Evolutionary conservation across 192 early-diverging fungal genomes (phyloP), one percentile per base, ranked within the genome.

Genomic region (Entomortierella lignicola): DNA sequence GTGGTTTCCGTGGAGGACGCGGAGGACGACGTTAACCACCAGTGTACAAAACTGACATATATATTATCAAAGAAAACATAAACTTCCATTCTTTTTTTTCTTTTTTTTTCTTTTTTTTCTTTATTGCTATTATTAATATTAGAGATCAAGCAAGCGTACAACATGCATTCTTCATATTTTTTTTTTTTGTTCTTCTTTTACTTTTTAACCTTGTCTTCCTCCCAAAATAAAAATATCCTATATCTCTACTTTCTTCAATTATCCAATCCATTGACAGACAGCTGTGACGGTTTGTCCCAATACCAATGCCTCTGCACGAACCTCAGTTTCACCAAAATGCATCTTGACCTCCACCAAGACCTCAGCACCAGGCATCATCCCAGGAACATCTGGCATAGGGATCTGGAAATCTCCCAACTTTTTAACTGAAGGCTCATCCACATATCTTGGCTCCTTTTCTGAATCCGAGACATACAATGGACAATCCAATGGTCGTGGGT

Each of bases 251-350:
- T n/a, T 18, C 30, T 56, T 31, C 1, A 20, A 47, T 63, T 70
- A 86, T 67, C 75, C 81, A 27, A 83, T 65, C 82, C 82, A 87
- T 70, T 83, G 82, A 60, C 85, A 87, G 25, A 83, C 72, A 25
- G 82, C 81, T 17, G 73, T 77, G 31, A 83, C 84, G 0, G 82
- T 83, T 64, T 83, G 75, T 25, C 75, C 75, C 20, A 79, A 30
- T 23, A 79, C 75, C 61, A 70, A 60, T 1, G 75, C 75, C 52
- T 79, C 75, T 10, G 75, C 75, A 60, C 75, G 66, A 34, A 79
- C 63, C 32, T 79, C 75, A 8, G 75, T 79, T 57, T 79, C 75
- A 42, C 75, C 75, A 32, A 79, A 79, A 51, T 79, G 75, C 75
- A 79, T 79, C 67, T 79, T 79, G 56, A 79, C 75, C 63, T 79